Base-by-base conservation (phyloP, 2,329 filamentous ascomycete species). In the Albifimbria verrucaria region DNA sequence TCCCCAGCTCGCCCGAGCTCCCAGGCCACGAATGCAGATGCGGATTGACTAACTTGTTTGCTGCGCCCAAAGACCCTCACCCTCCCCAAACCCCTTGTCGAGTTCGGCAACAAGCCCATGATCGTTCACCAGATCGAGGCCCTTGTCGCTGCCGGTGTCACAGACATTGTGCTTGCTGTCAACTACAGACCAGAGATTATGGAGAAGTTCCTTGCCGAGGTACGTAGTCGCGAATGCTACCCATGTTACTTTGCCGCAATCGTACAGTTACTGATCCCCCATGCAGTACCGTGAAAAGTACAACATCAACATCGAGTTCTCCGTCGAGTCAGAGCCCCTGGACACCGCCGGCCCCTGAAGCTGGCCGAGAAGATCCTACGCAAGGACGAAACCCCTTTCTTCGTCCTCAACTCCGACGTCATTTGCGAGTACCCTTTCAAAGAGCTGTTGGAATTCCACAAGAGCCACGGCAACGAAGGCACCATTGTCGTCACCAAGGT, bases 51-150 rank as follows among this genome's bases (percentile, higher is more conserved):
- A 24, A 47, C 50, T 52, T 46, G 36, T 44, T 56, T 51, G 55
- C 51, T 60, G 58, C 57, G 48, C 48, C 51, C 49, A 25, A 71
- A 96, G 91, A 99, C 93, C 65, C 86, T 99, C 69, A 97, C 94
- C 49, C 89, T 97, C 62, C 93, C 93, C 57, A 99, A 97, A 77
- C 93, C 94, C 61, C 83, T 99, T 63, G 94, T 99, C 68, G 93
- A 99, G 78, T 99, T 99, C 69, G 92, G 86, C 70, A 99, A 99
- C 83, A 93, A 94, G 78, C 94, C 92, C 71, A 99, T 99, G 93
- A 97, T 99, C 74, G 83, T 95, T 68, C 93, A 97, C 77, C 93
- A 99, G 77, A 90, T 99, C 65, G 92, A 97, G 78, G 92, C 91
- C 61, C 83, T 99, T 62, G 93, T 94, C 63, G 88, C 87, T 55